These are phyloP conservation scores for Silene vulgaris DNA, from an alignment of 179 eudicot genomes.

Conservation along the genomic window DNA sequence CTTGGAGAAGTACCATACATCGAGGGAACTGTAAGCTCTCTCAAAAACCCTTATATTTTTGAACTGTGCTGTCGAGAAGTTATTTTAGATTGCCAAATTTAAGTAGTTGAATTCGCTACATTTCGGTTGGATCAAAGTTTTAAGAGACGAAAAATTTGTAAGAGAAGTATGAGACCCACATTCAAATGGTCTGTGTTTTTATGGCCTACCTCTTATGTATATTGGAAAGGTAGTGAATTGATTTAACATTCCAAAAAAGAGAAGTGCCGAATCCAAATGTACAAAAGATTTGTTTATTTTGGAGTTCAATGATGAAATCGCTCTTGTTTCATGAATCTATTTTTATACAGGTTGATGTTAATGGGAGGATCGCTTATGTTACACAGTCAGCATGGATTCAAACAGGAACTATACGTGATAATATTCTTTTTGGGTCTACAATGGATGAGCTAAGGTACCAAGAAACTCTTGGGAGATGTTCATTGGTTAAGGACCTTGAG, in stretches of 20 bases:
- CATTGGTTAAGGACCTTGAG: slow-evolving; percentile 67
- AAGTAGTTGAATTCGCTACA: too few relatives aligned
- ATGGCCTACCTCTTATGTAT: too few relatives aligned
- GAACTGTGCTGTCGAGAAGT: neutral
- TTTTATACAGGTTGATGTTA: slow-evolving; percentile 49
- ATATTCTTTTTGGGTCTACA: slow-evolving; percentile 65
- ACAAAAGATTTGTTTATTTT: neutral
- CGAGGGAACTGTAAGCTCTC: slow-evolving; percentile 59
- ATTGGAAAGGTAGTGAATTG: too few relatives aligned
- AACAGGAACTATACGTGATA: slow-evolving; percentile 79
- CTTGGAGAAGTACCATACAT: slow-evolving; percentile 74
- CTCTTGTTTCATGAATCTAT: neutral
- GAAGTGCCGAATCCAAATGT: too few relatives aligned
- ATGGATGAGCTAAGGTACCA: slow-evolving; percentile 58
- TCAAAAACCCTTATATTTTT: neutral
- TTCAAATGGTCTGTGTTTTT: too few relatives aligned
- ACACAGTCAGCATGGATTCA: slow-evolving; percentile 94
- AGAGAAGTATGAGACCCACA: too few relatives aligned
- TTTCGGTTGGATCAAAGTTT: too few relatives aligned
- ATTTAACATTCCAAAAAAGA: too few relatives aligned
- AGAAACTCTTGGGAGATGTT: slow-evolving; percentile 60
- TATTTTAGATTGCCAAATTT: too few relatives aligned
- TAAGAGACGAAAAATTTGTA: too few relatives aligned
- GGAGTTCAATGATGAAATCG: neutral
- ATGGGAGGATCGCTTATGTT: slow-evolving; percentile 66